phyloP scores from a whole-genome alignment of 1,284 basidiomycete genomes.

The Pyrrhoderma lamaoense region DNA sequence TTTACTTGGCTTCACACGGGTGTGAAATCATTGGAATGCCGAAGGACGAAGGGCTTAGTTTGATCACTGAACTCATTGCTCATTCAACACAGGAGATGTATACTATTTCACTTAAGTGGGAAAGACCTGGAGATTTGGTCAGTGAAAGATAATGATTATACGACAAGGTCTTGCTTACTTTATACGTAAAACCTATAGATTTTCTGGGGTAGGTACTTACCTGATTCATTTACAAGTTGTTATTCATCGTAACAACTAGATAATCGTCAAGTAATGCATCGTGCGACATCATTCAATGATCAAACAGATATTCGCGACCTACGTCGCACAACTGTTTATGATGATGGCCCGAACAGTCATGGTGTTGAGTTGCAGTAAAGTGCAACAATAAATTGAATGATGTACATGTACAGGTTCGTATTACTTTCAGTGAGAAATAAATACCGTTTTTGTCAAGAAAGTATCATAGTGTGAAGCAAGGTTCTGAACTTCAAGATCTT shows the following conservation, averaged over 20 bases:
- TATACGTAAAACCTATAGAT: constrained; percentile 4
- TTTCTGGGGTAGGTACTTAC: constrained; percentile 17
- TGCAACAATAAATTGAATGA: no score
- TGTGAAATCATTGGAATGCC: constrained; percentile 23
- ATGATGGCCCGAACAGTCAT: constrained; percentile 17
- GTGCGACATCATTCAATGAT: constrained; percentile 21
- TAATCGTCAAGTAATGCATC: constrained; percentile 21
- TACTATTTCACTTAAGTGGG: constrained; percentile 24
- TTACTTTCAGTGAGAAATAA: no score
- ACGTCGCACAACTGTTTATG: constrained; percentile 22
- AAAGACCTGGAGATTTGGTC: constrained; percentile 25
- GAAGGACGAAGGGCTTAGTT: constrained; percentile 22
- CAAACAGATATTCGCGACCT: constrained; percentile 22
- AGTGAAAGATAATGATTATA: constrained; percentile 6
- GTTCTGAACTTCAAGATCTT: no score
- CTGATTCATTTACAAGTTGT: neutral
- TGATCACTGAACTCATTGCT: constrained; percentile 25
- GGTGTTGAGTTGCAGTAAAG: no score
- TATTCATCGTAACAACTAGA: constrained; percentile 11
- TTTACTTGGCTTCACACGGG: constrained; percentile 26
- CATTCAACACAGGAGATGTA: constrained; percentile 25
- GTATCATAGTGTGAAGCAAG: no score
- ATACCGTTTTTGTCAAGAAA: no score
- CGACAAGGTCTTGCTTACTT: neutral
- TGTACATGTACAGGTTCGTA: no score